These are phyloP conservation scores for barrel medic (Medicago truncatula) DNA, from an alignment of 306 rosid genomes.

Conservation along the genomic window DNA sequence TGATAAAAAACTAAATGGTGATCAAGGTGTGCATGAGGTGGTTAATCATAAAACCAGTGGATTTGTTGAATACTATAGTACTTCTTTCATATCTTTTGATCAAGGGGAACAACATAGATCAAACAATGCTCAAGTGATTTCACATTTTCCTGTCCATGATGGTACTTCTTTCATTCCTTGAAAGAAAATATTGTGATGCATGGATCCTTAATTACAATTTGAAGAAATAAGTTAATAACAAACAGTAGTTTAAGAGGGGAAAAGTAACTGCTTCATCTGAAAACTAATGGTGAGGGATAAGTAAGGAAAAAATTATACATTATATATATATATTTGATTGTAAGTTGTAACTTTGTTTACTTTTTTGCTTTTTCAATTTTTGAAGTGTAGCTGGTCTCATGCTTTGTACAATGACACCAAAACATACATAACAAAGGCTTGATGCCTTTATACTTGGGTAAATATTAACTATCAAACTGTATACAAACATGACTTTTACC, in stretches of 20 bases:
- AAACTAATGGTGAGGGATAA: conserved; percentile 15
- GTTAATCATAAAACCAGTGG: conserved; percentile 47
- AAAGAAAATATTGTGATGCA: conserved; percentile 15
- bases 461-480: conserved; percentile 44
- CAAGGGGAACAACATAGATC: conserved; percentile 61
- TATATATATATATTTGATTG: conserved; percentile 30
- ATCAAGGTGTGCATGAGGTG: conserved; percentile 45
- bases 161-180: conserved; percentile 63
- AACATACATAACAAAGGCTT: conserved; percentile 29
- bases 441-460: conserved; percentile 38
- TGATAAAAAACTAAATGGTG: conserved; percentile 36
- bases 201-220: conserved; percentile 24
- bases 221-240: conserved; percentile 52
- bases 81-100: conserved; percentile 65
- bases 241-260: conserved; percentile 41
- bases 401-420: conserved; percentile 48
- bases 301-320: neutral
- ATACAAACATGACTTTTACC: conserved; percentile 56
- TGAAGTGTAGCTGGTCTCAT: conserved; percentile 44
- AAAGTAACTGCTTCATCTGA: conserved; percentile 46
- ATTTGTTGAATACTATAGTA: conserved; percentile 52
- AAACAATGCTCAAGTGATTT: conserved; percentile 46
- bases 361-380: conserved; percentile 31
- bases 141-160: conserved; percentile 58
- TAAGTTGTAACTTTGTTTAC: conserved; percentile 24